Conservation (phyloP, 306 rosid species). For the Mucuna pruriens region DNA sequence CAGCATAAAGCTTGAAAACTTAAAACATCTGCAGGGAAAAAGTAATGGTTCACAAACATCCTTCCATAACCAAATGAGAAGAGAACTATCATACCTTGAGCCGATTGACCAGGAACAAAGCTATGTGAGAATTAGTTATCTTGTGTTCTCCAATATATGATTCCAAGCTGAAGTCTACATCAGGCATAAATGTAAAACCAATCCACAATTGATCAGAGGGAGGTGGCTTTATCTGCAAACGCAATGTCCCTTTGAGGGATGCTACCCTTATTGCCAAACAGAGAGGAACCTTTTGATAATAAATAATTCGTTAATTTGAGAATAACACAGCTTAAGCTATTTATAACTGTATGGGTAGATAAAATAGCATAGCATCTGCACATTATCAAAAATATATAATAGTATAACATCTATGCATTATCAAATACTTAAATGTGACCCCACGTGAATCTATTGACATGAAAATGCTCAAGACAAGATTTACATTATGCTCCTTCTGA, state of each 20-base stretch:
- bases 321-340: slow-evolving; percentile 26
- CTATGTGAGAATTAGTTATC: slow-evolving; percentile 72
- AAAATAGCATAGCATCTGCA: slow-evolving; percentile 14
- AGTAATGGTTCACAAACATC: not conserved
- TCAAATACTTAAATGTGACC: not conserved
- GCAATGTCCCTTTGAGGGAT: slow-evolving; percentile 86
- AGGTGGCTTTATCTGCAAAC: slow-evolving; percentile 91
- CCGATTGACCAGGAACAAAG: slow-evolving; percentile 67
- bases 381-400: not conserved
- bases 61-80: slow-evolving; percentile 28
- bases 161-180: slow-evolving; percentile 76
- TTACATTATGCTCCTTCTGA: not conserved
- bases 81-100: slow-evolving; percentile 69
- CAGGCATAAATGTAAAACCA: slow-evolving; percentile 93
- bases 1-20: not conserved
- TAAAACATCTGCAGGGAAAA: slow-evolving; percentile 1
- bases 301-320: slow-evolving; percentile 45
- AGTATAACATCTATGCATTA: not conserved
- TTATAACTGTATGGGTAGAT: slow-evolving; percentile 24
- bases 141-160: slow-evolving; percentile 86
- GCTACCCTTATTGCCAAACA: slow-evolving; percentile 75
- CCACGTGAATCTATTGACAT: slow-evolving; percentile 7
- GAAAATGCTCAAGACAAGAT: slow-evolving; percentile 21
- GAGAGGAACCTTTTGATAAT: slow-evolving; percentile 74
- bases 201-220: slow-evolving; percentile 93